Conservation (phyloP, 2,329 filamentous ascomycete species). For the Fusarium ramigenum region DNA sequence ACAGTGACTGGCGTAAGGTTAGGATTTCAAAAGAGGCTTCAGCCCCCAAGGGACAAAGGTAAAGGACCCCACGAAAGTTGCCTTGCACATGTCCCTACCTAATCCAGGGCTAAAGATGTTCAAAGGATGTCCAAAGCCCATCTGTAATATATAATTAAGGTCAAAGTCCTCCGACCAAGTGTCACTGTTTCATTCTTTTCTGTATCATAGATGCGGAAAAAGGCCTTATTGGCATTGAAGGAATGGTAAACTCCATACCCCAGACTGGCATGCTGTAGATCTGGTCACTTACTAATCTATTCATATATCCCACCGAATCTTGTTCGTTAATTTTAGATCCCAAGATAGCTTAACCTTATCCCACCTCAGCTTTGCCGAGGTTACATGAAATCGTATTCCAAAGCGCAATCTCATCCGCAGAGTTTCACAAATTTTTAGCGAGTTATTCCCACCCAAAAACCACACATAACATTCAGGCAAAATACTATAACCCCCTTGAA, state of each 20-base stretch:
- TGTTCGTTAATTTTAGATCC: neutral
- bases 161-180: too few relatives aligned
- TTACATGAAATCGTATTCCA: neutral
- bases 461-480: neutral
- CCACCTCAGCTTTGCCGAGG: neutral
- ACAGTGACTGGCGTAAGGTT: neutral
- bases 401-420: neutral
- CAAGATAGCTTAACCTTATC: neutral
- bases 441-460: neutral
- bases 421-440: neutral
- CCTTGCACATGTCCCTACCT: too few relatives aligned
- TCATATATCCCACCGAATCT: fast-evolving
- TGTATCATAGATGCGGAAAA: too few relatives aligned
- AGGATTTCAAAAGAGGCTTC: too few relatives aligned
- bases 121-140: too few relatives aligned
- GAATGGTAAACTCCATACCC: too few relatives aligned
- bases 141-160: too few relatives aligned
- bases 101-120: too few relatives aligned
- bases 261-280: fast-evolving
- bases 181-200: too few relatives aligned
- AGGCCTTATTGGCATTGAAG: too few relatives aligned
- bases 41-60: too few relatives aligned
- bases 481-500: constrained; percentile 4
- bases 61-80: too few relatives aligned
- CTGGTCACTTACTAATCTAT: neutral